These are phyloP conservation scores for Spatholobus suberectus DNA, from an alignment of 306 rosid genomes.

Conservation along the genomic window DNA sequence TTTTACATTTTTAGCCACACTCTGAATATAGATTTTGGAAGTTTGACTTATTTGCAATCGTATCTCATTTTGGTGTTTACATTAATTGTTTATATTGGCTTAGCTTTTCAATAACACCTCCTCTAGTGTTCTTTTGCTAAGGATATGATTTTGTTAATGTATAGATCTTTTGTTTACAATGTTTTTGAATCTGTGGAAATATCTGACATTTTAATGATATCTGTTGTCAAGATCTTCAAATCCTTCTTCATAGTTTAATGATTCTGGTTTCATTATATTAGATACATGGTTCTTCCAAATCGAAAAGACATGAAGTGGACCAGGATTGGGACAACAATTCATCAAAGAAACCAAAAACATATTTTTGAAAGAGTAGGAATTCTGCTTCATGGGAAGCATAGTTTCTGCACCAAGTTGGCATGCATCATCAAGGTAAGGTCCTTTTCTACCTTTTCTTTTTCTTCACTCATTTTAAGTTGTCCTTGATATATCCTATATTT, in stretches of 20 bases:
- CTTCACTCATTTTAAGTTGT: neutral
- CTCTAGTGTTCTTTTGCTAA: slow-evolving; percentile 1
- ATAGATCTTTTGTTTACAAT: neutral
- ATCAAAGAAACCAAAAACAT: slow-evolving; percentile 37
- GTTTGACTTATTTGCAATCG: slow-evolving; percentile 7
- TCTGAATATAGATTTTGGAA: neutral
- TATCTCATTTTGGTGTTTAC: neutral
- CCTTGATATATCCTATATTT: neutral
- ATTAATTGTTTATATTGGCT: neutral
- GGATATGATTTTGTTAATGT: slow-evolving; percentile 12
- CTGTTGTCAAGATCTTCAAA: slow-evolving; percentile 25
- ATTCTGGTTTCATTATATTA: slow-evolving; percentile 40
- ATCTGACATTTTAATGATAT: slow-evolving; percentile 30
- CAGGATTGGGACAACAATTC: slow-evolving; percentile 48
- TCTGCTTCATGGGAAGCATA: slow-evolving; percentile 85
- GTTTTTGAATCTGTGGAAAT: neutral
- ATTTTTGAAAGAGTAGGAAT: slow-evolving; percentile 74
- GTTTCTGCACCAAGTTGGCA: slow-evolving; percentile 76
- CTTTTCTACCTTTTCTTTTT: slow-evolving; percentile 2
- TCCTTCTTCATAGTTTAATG: slow-evolving; percentile 27
- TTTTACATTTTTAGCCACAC: neutral
- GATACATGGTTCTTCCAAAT: slow-evolving; percentile 72
- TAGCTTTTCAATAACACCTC: neutral
- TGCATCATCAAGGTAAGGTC: slow-evolving; percentile 65
- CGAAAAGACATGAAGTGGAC: slow-evolving; percentile 52